Evolutionary conservation across 2,329 filamentous ascomycete species (phyloP), one percentile per base, ranked within the genome.

Genomic region (Pyrenophora seminiperda): DNA sequence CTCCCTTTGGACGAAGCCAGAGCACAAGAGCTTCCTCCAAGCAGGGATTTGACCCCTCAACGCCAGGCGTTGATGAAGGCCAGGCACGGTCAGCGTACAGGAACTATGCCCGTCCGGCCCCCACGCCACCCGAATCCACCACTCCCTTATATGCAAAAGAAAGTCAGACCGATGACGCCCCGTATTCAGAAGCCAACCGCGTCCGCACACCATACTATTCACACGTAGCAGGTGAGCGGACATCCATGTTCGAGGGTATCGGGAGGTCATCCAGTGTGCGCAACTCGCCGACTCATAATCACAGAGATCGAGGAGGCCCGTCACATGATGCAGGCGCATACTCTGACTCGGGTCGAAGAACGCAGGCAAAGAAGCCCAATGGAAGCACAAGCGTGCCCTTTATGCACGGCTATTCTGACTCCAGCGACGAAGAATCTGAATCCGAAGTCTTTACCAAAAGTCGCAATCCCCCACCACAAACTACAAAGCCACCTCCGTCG

Each of bases 1-100:
- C 74, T 6, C 68, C 68, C 3, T 70, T 76, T 49, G 65, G 65
- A 15, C 71, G 74, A 15, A 75, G 66, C 40, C 68, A 71, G 34
- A 75, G 72, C 41, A 70, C 71, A 3, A 66, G 71, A 42, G 73
- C 76, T 3, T 80, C 81, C 30, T 81, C 76, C 58, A 82, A 76
- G 64, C 73, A 76, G 36, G 83, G 82, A 4, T 86, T 85, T 62
- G 80, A 83, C 47, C 82, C 83, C 15, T 77, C 77, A n/a, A 77
- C 76, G 5, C 76, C 81, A 24, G 82, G 80, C n/a, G 81, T 77
- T 29, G 83, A 86, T 61, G 83, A 86, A 59, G 77, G 81, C 29
- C 81, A 81, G 65, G 82, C 82, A 17, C 77, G 77, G 50, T 79
- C 78, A 10, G 79, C 79, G 2, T 77, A 80, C n/a, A 66, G 70